Base-by-base conservation (phyloP, 495 filamentous ascomycete genomes). In the Podospora australis region DNA sequence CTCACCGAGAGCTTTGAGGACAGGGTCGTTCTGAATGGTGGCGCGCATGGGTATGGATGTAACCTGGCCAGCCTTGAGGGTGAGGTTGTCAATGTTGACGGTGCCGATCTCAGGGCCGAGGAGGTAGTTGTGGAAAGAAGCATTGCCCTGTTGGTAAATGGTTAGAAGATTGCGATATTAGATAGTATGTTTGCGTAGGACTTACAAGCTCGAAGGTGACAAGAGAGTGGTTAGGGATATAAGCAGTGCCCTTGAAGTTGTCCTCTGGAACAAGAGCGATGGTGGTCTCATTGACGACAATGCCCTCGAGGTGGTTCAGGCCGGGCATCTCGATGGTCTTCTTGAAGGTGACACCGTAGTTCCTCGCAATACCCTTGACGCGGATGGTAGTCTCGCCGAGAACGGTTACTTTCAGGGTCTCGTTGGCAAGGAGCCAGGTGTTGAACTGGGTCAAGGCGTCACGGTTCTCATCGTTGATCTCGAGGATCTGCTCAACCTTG, bases 181-280 rank as follows among this genome's bases (percentile, higher is more conserved):
- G n/a, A n/a, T n/a, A n/a, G 32, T 13, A 9, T 26, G 52, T 4
- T 8, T 3, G 4, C 10, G 17, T 34, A 4, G 9, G 38, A 62
- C 72, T 53, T 71, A 85, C 83, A 63, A 88, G 72, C 16, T 70
- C 62, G 39, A 90, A 67, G 5, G 78, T 78, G 63, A 87, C 68
- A 43, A 80, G 63, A 3, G 84, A 81, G 4, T 75, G 78, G 59
- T 91, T 91, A 48, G 86, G 86, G 29, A 91, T 85, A 44, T 57
- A 68, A 28, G 79, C 75, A 3, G 67, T 74, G 54, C 79, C 86
- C 25, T 74, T 67, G 70, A 87, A 77, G 66, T 89, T 88, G 42
- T 74, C 32, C 25, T 69, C 58, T 6, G 58, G 29, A 11, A 54
- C 50, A 42, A 70, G 41, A 38, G 74, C 53, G 44, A 85, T 71